Percentiles rank a stretch among this genome's conserved stretches.
These are phyloP conservation scores for Quercus agrifolia DNA, from an alignment of 306 rosid species.

Conservation along the genomic window DNA sequence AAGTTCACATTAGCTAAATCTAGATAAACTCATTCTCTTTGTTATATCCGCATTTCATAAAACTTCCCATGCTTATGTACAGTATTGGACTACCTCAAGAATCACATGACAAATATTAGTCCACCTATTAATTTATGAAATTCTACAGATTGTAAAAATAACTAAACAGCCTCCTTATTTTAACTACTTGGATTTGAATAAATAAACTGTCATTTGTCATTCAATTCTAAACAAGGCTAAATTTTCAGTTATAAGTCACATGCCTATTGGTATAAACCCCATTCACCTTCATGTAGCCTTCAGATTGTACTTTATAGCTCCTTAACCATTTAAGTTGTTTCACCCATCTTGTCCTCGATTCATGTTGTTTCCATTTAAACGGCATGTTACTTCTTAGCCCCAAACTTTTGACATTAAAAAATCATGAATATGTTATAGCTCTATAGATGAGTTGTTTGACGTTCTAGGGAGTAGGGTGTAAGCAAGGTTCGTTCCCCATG, in stretches of 20 bases:
- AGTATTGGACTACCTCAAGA: neutral
- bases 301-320: neutral
- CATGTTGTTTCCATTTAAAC: constrained; percentile 1
- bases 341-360: constrained; percentile 3
- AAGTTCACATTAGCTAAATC: neutral
- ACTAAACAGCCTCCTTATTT: neutral
- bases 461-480: too few relatives aligned
- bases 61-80: neutral
- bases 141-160: neutral
- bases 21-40: neutral
- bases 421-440: neutral
- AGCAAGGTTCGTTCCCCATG: too few relatives aligned
- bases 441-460: neutral
- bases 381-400: neutral
- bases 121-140: neutral
- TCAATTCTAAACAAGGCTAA: neutral
- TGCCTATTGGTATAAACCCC: neutral
- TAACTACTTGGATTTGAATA: neutral
- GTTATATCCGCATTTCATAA: neutral
- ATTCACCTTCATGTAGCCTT: neutral
- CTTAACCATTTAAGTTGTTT: neutral
- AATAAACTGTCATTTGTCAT: neutral
- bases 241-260: neutral
- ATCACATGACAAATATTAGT: neutral
- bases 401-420: neutral